Evolutionary conservation across 306 rosid genomes (phyloP), one percentile per base, ranked within the genome.

Genomic region (Oxytropis ochrocephala): DNA sequence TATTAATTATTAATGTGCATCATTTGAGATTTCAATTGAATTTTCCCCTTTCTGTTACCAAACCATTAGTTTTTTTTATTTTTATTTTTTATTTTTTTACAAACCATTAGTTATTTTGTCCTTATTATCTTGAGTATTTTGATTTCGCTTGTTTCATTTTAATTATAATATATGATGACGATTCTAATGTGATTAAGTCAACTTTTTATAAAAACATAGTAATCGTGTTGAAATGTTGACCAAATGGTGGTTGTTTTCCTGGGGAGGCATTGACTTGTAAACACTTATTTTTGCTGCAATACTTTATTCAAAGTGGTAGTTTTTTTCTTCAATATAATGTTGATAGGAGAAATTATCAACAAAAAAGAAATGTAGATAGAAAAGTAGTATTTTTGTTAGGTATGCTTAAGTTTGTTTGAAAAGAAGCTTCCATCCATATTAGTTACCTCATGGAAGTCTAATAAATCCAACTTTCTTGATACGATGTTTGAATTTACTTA

Each of bases 241-340:
- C 69, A 21, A 50, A 11, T 66, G 78, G 50, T 63, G 53, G 46
- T 56, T 64, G 41, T 53, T 53, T 44, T 10, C 32, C 59, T 11
- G 21, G 50, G 77, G 43, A 53, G 39, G 70, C 61, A 62, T 78
- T 67, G 69, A 79, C 58, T 16, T 43, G 11, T 59, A 18, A 65
- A 60, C 51, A 38, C 47, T 30, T 63, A 12, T 10, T 38, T 27
- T 71, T 44, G 41, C 24, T 36, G 3, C 32, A 57, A 35, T 24
- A 21, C 29, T 74, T 62, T 62, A 33, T 57, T 48, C 2, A 33
- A 30, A 65, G 67, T 42, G 33, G 48, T 58, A 44, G 17, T n/a
- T 27, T 64, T 66, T 43, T 42, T 51, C 55, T 52, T 76, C 13
- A 11, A 11, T 5, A 53, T 29, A 48, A 16, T 65, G 72, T 30